Percentiles rank a stretch among this genome's conserved stretches.
Evolutionary conservation across 352 stramenopile species (phyloP).

Genomic region (Globisporangium paroecandrum): DNA sequence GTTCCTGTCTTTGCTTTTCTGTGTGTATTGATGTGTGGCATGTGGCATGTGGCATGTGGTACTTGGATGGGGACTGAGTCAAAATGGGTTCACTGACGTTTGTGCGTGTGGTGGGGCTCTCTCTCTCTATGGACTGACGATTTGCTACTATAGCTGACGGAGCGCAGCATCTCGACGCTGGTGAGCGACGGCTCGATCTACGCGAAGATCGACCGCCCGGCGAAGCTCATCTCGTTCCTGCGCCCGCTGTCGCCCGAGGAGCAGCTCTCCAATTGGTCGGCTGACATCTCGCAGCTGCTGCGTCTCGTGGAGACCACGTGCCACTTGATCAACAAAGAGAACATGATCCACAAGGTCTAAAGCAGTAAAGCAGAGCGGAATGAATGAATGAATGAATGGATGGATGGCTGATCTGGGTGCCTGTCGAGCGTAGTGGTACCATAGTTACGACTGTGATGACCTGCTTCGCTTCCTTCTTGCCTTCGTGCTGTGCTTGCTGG

Average conservation of each 20-base stretch:
- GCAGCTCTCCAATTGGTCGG: slow-evolving; percentile 94
- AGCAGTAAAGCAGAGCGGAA: background rate
- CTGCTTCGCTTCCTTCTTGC: too few species aligned
- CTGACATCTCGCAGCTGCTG: slow-evolving; percentile 95
- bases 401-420: too few species aligned
- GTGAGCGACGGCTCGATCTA: slow-evolving; percentile 93
- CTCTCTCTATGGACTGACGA: background rate
- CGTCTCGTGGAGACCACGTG: slow-evolving; percentile 96
- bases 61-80: background rate
- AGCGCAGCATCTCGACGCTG: slow-evolving; percentile 83
- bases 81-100: background rate
- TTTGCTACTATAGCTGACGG: slow-evolving; percentile 42
- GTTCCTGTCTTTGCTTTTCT: slow-evolving; percentile 13
- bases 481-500: too few species aligned
- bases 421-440: too few species aligned
- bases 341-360: slow-evolving; percentile 95
- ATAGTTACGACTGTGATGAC: background rate
- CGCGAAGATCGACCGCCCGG: slow-evolving; percentile 97
- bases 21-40: background rate
- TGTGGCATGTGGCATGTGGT: background rate
- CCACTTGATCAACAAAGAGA: slow-evolving; percentile 99
- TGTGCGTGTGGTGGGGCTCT: too few species aligned
- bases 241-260: slow-evolving; percentile 89
- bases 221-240: slow-evolving; percentile 94
- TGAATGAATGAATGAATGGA: slow-evolving; percentile 6